Base-by-base conservation (phyloP, 2,329 filamentous ascomycete genomes). In the Penicillium vulpinum region DNA sequence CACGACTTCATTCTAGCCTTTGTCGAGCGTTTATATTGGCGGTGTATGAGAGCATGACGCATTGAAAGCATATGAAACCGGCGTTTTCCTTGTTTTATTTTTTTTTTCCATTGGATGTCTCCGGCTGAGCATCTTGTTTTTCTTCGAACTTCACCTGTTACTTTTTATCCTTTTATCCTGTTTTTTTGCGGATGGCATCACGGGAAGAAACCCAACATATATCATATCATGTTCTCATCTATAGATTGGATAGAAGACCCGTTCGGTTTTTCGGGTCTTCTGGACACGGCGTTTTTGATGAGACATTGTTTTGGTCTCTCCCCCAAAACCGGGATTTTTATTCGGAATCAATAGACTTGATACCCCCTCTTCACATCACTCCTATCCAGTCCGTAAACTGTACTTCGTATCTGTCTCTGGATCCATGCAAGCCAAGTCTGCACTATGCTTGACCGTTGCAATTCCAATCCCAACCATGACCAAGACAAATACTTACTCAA, bases 41-140 rank as follows among this genome's bases (percentile, higher is more conserved):
- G 62, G 64, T 66, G 64, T 63, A 67, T 65, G 63, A 67, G 59
- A 64, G 62, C 61, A 67, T 39, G 63, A 67, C 60, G 64, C 64
- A 66, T 66, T 51, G 49, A 59, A 58, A 63, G 63, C 63, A 67
- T 63, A 59, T 47, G 60, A 61, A 57, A 31, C 44, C 52, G 62
- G 62, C 62, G 62, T 65, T 64, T 56, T 58, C 33, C 29, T 58
- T 44, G 54, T 51, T 47, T 58, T 53, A 49, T 56, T 35, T 53
- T 40, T 55, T 54, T 51, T 60, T 53, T 44, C 28, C n/a, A n/a
- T 59, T 52, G 18, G 43, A 41, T 54, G 52, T 43, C 52, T 54
- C 45, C 36, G 24, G 36, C 35, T 26, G 51, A 54, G 51, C 45
- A 39, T 50, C 38, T 44, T n/a, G n/a, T n/a, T n/a, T n/a, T n/a